Percentiles rank a stretch among this genome's conserved stretches.
These are phyloP conservation scores for Ceratocystiopsis sp. DNA, from an alignment of 2,329 filamentous ascomycete species.

Conservation along the genomic window DNA sequence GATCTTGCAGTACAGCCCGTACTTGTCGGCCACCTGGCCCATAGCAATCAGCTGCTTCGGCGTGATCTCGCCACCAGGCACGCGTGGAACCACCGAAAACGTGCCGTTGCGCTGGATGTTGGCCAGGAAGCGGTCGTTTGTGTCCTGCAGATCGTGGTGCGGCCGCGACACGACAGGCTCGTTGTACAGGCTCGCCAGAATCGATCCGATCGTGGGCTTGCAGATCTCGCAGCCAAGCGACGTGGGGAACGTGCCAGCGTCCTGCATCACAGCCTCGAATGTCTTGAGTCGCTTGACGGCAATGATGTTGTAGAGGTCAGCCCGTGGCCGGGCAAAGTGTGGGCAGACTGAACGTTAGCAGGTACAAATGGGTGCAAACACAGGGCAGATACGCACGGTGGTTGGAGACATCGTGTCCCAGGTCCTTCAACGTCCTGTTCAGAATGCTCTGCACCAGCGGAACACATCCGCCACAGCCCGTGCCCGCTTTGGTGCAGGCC, in stretches of 20 bases:
- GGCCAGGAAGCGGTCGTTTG: constrained; percentile 73
- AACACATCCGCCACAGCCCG: constrained; percentile 80
- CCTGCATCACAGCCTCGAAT: constrained; percentile 60
- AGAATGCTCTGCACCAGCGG: constrained; percentile 79
- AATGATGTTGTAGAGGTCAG: constrained; percentile 80
- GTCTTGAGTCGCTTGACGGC: constrained; percentile 62
- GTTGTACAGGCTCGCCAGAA: constrained; percentile 71
- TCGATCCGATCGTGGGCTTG: constrained; percentile 67
- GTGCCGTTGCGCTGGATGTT: constrained; percentile 89
- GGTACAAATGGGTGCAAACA: no score
- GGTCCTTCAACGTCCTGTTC: constrained; percentile 69
- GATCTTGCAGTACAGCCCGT: constrained; percentile 76
- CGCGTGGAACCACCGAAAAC: constrained; percentile 71
- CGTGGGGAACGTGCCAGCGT: constrained; percentile 45
- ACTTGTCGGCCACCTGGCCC: constrained; percentile 70
- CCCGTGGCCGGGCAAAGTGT: constrained; percentile 61
- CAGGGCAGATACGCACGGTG: constrained; percentile 20
- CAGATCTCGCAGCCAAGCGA: constrained; percentile 76
- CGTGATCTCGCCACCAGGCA: constrained; percentile 74
- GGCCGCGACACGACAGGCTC: constrained; percentile 55
- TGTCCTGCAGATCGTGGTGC: constrained; percentile 74
- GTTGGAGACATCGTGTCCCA: constrained; percentile 80
- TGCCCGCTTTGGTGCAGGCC: constrained; percentile 79
- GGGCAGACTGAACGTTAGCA: constrained; percentile 40
- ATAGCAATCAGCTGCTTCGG: constrained; percentile 73